Percentiles rank a stretch among this genome's conserved stretches.
Evolutionary conservation across 768 basidiomycete genomes (phyloP).

Genomic region (Tylopilus intermedius): DNA sequence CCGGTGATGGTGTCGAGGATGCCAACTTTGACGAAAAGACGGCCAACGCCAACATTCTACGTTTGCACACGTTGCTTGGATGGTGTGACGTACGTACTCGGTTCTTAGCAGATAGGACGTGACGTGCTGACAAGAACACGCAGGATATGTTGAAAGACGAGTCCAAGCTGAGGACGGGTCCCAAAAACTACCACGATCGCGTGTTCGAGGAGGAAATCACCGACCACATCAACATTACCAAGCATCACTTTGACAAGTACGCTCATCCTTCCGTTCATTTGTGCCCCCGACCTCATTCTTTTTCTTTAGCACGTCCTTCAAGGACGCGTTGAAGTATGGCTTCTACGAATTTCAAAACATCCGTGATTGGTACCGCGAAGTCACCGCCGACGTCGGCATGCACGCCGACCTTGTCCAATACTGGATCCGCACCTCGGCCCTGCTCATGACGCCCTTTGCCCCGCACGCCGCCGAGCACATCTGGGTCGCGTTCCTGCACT

Average conservation of each 20-base stretch:
- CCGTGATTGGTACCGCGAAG: slow-evolving; percentile 95
- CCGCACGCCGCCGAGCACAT: slow-evolving; percentile 95
- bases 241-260: slow-evolving; percentile 77
- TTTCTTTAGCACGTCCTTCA: slow-evolving; percentile 75
- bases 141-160: slow-evolving; percentile 80
- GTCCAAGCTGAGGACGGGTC: slow-evolving; percentile 67
- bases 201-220: slow-evolving; percentile 92
- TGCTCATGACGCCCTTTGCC: slow-evolving; percentile 81
- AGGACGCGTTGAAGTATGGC: slow-evolving; percentile 90
- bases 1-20: slow-evolving; percentile 95
- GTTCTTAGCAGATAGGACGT: neutral
- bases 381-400: slow-evolving; percentile 86
- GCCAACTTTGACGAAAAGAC: slow-evolving; percentile 99
- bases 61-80: slow-evolving; percentile 81
- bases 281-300: neutral
- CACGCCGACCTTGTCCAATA: slow-evolving; percentile 79
- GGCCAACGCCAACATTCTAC: slow-evolving; percentile 93
- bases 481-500: slow-evolving; percentile 70
- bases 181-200: slow-evolving; percentile 74
- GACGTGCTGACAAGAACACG: neutral
- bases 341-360: slow-evolving; percentile 92
- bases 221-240: slow-evolving; percentile 75
- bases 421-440: slow-evolving; percentile 79
- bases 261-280: slow-evolving; percentile 26
- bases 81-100: slow-evolving; percentile 83